Base-by-base conservation (phyloP, 257 asterid species). In the Catharanthus roseus region DNA sequence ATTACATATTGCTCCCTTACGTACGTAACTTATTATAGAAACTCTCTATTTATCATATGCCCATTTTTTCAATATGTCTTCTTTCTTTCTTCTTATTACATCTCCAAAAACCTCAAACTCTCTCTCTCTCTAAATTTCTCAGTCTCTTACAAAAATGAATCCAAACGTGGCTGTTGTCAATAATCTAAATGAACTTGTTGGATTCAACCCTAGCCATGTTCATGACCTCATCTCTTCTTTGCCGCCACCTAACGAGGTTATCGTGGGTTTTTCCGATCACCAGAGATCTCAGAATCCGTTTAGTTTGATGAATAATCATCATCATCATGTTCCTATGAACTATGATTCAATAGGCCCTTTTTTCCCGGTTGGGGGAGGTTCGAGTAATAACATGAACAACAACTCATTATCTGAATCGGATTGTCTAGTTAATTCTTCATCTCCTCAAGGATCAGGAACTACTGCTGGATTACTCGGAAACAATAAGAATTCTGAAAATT, bases 161-260 rank as follows among this genome's bases (percentile, higher is more conserved):
- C 13, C 81, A 60, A 77, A 66, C 77, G 72, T 81, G 80, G 87
- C 82, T 44, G 78, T 81, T 4, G 73, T 84, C 58, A 79, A 66
- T 82, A 85, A 83, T 77, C 76, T 85, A 44, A 76, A 64, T 41
- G 78, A 81, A 64, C 72, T 84, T 49, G 89, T 78, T 36, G 75
- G 61, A 44, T 83, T 81, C 74, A 77, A 74, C 82, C 34, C 87
- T 34, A 74, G 74, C 65, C 72, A 67, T 66, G 61, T 49, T 65
- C 82, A 82, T 31, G 82, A 81, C 18, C 74, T 79, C 74, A 76
- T 82, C 70, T 54, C 79, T 24, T 68, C 81, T 39, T n/a, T n/a
- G n/a, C n/a, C n/a, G n/a, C n/a, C n/a, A n/a, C 65, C 83, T 41
- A 70, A 57, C 44, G 76, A 76, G 16, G n/a, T n/a, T n/a, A n/a